phyloP scores from a whole-genome alignment of 2,329 filamentous ascomycete genomes.

The Endoconidiophora laricicola region DNA sequence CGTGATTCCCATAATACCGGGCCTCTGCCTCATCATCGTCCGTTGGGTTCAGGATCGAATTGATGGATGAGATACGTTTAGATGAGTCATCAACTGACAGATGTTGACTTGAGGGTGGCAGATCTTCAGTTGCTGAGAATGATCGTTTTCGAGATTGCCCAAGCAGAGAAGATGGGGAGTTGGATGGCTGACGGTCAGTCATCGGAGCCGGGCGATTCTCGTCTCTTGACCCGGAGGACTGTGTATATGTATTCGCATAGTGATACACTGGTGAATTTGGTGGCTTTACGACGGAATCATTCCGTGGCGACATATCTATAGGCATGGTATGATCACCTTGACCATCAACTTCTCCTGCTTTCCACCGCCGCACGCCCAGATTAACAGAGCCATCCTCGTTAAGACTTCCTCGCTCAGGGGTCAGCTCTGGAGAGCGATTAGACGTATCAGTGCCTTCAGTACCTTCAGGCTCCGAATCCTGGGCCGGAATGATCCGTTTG shows the following conservation, averaged over 20 bases:
- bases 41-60: conserved; percentile 53
- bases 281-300: too few relatives aligned
- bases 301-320: neutral
- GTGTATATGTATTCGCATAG: neutral
- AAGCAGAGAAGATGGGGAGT: conserved; percentile 44
- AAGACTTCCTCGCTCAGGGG: conserved; percentile 35
- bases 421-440: conserved; percentile 22
- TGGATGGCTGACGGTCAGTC: conserved; percentile 36
- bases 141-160: conserved; percentile 48
- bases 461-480: conserved; percentile 29
- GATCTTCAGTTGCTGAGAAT: conserved; percentile 43
- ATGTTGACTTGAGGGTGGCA: conserved; percentile 23
- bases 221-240: neutral
- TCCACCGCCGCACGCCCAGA: conserved; percentile 36
- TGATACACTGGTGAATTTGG: neutral
- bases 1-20: conserved; percentile 1
- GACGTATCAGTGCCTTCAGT: conserved; percentile 30
- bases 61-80: conserved; percentile 57
- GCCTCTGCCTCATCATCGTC: conserved; percentile 10
- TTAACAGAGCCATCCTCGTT: conserved; percentile 51
- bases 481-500: conserved; percentile 80
- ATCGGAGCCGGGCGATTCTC: conserved; percentile 15
- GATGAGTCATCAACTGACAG: conserved; percentile 24
- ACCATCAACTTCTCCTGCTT: conserved; percentile 16
- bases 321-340: conserved; percentile 3